Conservation (phyloP, 2,329 filamentous ascomycete genomes). For the Neurospora sp. region DNA sequence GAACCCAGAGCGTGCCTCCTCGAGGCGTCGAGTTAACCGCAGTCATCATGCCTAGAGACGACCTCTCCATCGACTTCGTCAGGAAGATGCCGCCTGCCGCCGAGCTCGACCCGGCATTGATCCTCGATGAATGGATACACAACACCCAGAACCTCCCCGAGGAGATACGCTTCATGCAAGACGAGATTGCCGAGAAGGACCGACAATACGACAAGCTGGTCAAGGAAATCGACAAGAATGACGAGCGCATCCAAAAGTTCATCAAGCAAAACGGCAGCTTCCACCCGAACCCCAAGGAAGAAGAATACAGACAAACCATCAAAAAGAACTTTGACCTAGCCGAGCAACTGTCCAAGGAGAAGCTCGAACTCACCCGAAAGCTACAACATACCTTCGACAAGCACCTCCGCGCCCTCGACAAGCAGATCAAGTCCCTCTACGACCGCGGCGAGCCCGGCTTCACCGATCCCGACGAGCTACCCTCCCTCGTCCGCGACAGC, state of each 20-base stretch:
- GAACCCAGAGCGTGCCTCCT: background rate
- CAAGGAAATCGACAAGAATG: constrained; percentile 60
- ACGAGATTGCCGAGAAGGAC: constrained; percentile 76
- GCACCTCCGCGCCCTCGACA: constrained; percentile 52
- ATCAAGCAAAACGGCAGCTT: constrained; percentile 70
- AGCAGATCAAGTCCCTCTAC: constrained; percentile 51
- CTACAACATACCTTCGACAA: constrained; percentile 50
- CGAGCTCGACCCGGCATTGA: constrained; percentile 53
- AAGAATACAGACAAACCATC: constrained; percentile 55
- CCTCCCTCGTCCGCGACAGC: constrained; percentile 50
- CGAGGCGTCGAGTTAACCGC: constrained; percentile 38
- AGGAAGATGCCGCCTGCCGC: constrained; percentile 54
- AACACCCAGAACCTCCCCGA: constrained; percentile 69
- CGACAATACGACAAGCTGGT: constrained; percentile 59
- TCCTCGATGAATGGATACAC: constrained; percentile 72
- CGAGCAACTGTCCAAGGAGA: constrained; percentile 64
- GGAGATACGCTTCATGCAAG: constrained; percentile 73
- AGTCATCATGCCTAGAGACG: constrained; percentile 57
- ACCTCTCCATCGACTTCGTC: constrained; percentile 61
- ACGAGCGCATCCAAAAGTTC: constrained; percentile 70
- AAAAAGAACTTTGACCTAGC: constrained; percentile 58
- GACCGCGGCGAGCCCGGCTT: constrained; percentile 54
- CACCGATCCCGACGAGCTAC: constrained; percentile 51
- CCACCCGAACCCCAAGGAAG: constrained; percentile 66
- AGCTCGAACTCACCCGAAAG: constrained; percentile 60